Percentiles rank a stretch among this genome's conserved stretches.
These are phyloP conservation scores for Rhinocladiella similis DNA, from an alignment of 2,329 filamentous ascomycete species.

Conservation along the genomic window DNA sequence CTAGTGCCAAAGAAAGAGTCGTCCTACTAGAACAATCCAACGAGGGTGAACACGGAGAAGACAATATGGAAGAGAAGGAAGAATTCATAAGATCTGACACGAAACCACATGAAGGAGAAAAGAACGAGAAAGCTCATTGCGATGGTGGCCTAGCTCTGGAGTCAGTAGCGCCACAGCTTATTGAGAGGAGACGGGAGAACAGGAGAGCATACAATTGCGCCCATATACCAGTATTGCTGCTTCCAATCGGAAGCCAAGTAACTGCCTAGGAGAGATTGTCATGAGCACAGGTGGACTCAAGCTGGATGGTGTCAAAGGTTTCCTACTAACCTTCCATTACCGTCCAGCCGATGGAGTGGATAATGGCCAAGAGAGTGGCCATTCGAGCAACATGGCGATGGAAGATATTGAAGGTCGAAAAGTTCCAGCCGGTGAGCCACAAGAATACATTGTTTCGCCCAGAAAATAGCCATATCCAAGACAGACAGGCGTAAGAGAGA, in stretches of 20 bases:
- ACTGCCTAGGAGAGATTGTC: too few species aligned
- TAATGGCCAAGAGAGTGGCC: constrained; percentile 59
- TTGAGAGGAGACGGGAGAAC: too few species aligned
- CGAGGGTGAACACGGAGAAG: constrained; percentile 40
- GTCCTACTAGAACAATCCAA: constrained; percentile 49
- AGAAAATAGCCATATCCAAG: constrained; percentile 65
- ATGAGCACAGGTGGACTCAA: too few species aligned
- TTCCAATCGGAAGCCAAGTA: too few species aligned
- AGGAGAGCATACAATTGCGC: constrained; percentile 32
- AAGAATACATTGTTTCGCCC: constrained; percentile 66
- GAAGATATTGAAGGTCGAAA: constrained; percentile 65
- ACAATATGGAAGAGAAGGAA: constrained; percentile 42
- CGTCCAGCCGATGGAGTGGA: constrained; percentile 63
- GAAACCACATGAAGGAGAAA: constrained; percentile 48
- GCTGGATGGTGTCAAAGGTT: too few species aligned
- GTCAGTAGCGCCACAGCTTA: background rate
- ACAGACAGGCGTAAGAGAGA: constrained; percentile 63
- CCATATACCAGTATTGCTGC: constrained; percentile 42
- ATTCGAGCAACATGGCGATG: constrained; percentile 67
- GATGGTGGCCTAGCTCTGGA: background rate
- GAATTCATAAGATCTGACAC: constrained; percentile 45
- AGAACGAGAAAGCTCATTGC: constrained; percentile 43
- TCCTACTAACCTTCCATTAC: constrained; percentile 35
- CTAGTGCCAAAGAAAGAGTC: too few species aligned
- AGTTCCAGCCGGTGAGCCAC: constrained; percentile 69